phyloP scores from a whole-genome alignment of 768 basidiomycete genomes.

The Terana coerulea region DNA sequence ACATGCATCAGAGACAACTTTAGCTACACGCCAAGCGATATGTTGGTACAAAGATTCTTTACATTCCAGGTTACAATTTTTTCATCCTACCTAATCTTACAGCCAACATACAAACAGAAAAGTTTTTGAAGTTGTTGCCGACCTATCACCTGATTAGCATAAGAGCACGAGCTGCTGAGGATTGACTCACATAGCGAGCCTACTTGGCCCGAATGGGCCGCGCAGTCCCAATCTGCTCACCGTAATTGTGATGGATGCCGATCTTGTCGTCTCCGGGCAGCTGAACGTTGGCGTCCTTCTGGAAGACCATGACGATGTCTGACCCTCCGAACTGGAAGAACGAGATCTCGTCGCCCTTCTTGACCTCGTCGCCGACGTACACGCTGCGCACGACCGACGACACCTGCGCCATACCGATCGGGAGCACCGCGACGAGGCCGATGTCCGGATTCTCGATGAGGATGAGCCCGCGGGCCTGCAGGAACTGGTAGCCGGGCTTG shows the following conservation, averaged over 20 bases:
- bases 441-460: constrained; percentile 15
- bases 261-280: constrained; percentile 6
- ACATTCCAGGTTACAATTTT: no score
- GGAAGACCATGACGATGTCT: constrained; percentile 22
- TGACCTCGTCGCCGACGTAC: constrained; percentile 7
- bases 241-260: constrained; percentile 12
- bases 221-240: background rate
- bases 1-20: no score
- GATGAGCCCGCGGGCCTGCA: constrained; percentile 19
- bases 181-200: no score
- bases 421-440: constrained; percentile 22
- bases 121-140: no score
- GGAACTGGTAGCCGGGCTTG: constrained; percentile 20
- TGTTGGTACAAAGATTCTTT: no score
- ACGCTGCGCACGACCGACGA: constrained; percentile 21
- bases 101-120: no score
- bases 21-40: no score
- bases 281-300: constrained; percentile 16
- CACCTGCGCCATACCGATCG: constrained; percentile 24
- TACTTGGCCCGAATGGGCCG: no score
- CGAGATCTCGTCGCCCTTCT: constrained; percentile 20
- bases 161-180: no score
- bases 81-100: no score
- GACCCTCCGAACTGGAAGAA: constrained; percentile 21
- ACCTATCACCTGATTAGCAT: no score